These are phyloP conservation scores for Vitis hybrid DNA, from an alignment of 177 flowering plant species.

Conservation along the genomic window DNA sequence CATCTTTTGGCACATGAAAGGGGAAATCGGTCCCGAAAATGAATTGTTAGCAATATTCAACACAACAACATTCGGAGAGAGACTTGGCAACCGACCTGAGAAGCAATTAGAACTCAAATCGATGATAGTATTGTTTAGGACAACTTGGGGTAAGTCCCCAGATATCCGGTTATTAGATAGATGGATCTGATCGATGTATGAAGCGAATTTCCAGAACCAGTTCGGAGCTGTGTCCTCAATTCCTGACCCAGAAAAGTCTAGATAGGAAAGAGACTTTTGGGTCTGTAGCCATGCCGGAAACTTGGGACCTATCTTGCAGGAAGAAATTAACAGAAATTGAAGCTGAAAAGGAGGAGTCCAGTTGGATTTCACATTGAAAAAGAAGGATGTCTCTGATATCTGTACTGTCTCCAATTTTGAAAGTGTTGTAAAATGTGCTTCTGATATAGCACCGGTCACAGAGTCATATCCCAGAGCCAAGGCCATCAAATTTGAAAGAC, in stretches of 20 bases:
- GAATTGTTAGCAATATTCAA: not conserved
- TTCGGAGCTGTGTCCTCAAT: not conserved
- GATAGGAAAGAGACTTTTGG: slow-evolving; percentile 2
- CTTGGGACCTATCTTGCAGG: slow-evolving; percentile 19
- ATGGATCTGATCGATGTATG: not conserved
- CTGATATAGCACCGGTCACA: too few relatives aligned
- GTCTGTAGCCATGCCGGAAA: slow-evolving; percentile 32
- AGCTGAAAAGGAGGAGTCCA: slow-evolving; percentile 40
- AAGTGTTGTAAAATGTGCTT: too few relatives aligned
- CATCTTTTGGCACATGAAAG: not conserved
- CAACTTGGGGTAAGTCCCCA: too few relatives aligned
- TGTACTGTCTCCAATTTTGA: accelerated
- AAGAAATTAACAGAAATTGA: not conserved
- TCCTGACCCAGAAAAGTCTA: not conserved
- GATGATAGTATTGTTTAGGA: too few relatives aligned
- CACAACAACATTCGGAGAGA: too few relatives aligned
- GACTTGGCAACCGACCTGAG: too few relatives aligned
- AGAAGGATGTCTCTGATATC: too few relatives aligned
- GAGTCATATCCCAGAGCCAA: accelerated
- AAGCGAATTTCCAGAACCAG: too few relatives aligned
- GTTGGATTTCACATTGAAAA: not conserved
- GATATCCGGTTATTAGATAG: not conserved
- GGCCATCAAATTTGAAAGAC: accelerated
- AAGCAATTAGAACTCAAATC: too few relatives aligned
- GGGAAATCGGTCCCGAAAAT: not conserved